phyloP scores from a whole-genome alignment of 1,284 basidiomycete species.

The Stereum hirsutum region DNA sequence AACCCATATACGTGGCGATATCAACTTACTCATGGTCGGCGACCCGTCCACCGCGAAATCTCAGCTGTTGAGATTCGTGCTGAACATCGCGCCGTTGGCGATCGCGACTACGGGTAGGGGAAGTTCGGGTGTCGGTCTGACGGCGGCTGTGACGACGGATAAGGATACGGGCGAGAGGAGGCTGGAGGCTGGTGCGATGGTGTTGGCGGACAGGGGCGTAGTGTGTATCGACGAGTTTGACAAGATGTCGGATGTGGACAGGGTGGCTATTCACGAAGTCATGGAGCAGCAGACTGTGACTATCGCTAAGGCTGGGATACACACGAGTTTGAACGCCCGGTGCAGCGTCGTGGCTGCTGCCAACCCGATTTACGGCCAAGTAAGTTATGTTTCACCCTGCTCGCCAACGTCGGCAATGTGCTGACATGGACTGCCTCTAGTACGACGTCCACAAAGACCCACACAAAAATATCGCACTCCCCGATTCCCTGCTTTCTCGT shows the following conservation, averaged over 20 bases:
- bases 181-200: conserved; percentile 98
- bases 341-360: conserved; percentile 98
- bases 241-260: conserved; percentile 99
- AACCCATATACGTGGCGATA: conserved; percentile 98
- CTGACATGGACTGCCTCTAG: conserved; percentile 29
- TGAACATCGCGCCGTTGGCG: conserved; percentile 93
- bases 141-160: conserved; percentile 98
- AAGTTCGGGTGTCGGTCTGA: conserved; percentile 96
- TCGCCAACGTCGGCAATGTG: conserved; percentile 1
- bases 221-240: conserved; percentile 99
- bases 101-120: conserved; percentile 98
- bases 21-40: conserved; percentile 99
- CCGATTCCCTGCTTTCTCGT: conserved; percentile 96
- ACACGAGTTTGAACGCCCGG: conserved; percentile 95
- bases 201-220: conserved; percentile 97
- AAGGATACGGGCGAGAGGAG: conserved; percentile 95
- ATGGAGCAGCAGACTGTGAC: conserved; percentile 99
- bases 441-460: conserved; percentile 99
- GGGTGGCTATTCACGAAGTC: conserved; percentile 99
- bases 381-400: conserved; percentile 1
- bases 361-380: conserved; percentile 98
- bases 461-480: conserved; percentile 96
- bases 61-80: conserved; percentile 93
- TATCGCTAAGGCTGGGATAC: conserved; percentile 98
- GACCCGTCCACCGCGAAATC: conserved; percentile 98